These are phyloP conservation scores for Funneliformis caledonium DNA, from an alignment of 371 early-diverging fungal genomes.

Conservation along the genomic window DNA sequence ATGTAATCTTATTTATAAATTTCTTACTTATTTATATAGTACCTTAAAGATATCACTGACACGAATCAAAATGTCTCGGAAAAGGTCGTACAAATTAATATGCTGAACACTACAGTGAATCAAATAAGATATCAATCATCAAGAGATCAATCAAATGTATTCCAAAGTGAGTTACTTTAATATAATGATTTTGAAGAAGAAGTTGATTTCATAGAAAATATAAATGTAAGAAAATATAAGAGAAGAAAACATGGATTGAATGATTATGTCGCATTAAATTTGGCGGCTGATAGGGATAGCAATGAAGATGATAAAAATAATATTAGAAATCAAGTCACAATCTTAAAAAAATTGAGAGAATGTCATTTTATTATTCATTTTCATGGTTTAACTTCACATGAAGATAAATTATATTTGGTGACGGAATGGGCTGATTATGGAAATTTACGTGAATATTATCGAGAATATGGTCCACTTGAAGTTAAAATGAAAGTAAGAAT, in stretches of 20 bases:
- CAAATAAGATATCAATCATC: no score
- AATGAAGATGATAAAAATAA: no score
- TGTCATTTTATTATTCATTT: neutral
- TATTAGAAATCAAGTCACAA: neutral
- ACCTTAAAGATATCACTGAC: constrained; percentile 1
- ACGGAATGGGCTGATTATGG: constrained; percentile 31
- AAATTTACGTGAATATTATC: constrained; percentile 16
- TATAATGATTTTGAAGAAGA: no score
- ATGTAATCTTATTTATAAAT: no score
- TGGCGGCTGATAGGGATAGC: neutral
- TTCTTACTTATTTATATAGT: neutral
- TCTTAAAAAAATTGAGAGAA: constrained; percentile 35
- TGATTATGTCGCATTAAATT: neutral
- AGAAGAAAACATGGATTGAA: neutral
- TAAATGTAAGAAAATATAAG: no score
- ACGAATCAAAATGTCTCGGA: neutral
- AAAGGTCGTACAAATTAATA: neutral
- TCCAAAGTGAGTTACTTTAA: no score
- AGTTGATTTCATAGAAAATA: no score
- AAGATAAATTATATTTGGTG: constrained; percentile 7
- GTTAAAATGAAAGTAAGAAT: no score
- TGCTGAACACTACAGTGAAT: neutral
- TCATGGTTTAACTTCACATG: constrained; percentile 7
- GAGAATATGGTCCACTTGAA: neutral
- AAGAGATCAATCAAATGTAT: no score